These are phyloP conservation scores for Farysia itapuensis DNA, from an alignment of 1,284 basidiomycete genomes.

Conservation along the genomic window DNA sequence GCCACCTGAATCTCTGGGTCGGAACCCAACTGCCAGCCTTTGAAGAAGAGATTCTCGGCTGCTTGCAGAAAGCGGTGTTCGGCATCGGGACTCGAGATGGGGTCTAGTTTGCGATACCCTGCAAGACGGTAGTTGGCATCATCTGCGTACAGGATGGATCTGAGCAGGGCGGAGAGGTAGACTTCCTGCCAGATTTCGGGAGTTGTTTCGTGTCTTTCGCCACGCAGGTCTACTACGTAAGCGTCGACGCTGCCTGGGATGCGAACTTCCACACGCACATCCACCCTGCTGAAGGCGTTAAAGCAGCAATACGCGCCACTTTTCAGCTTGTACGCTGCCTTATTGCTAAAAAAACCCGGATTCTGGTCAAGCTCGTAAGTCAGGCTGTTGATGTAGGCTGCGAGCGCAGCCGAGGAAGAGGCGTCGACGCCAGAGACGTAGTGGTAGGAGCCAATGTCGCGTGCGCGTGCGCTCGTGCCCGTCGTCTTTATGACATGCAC, in stretches of 20 bases:
- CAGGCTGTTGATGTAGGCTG: conserved; percentile 95
- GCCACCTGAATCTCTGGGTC: conserved; percentile 99
- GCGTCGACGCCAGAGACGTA: conserved; percentile 89
- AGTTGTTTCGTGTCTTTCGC: conserved; percentile 89
- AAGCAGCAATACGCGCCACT: conserved; percentile 97
- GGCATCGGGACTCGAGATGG: conserved; percentile 83
- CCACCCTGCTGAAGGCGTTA: conserved; percentile 95
- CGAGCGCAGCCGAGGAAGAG: conserved; percentile 92
- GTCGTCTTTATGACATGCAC: conserved; percentile 89
- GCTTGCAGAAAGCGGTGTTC: conserved; percentile 88
- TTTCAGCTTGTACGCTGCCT: conserved; percentile 80
- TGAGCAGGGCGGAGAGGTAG: conserved; percentile 86
- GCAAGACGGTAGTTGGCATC: conserved; percentile 88
- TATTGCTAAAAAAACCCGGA: conserved; percentile 80
- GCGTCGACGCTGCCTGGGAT: conserved; percentile 96
- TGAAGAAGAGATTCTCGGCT: conserved; percentile 84
- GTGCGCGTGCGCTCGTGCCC: conserved; percentile 72
- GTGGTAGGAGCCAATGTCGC: conserved; percentile 65
- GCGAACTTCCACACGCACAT: conserved; percentile 95
- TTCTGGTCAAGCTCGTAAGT: conserved; percentile 92
- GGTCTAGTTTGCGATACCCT: conserved; percentile 92
- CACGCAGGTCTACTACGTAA: conserved; percentile 89
- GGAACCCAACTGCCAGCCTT: conserved; percentile 97
- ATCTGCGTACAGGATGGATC: conserved; percentile 91
- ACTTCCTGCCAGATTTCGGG: conserved; percentile 95